These are phyloP conservation scores for Huntiella moniliformis DNA, from an alignment of 2,329 filamentous ascomycete species.

Conservation along the genomic window DNA sequence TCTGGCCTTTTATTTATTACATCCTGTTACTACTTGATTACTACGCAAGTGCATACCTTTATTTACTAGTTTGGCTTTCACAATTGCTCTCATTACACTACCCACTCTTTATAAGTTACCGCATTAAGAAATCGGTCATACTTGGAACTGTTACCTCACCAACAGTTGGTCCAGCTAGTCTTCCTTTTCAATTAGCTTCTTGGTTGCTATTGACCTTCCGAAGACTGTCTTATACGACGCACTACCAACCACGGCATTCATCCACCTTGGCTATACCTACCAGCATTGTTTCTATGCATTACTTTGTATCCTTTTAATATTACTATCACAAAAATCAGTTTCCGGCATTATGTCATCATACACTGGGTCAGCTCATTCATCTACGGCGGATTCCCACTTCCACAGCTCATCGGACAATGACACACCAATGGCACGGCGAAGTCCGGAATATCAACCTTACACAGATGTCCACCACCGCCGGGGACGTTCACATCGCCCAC, in stretches of 20 bases:
- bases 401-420: conserved; percentile 10
- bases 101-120: no score
- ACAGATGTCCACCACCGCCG: neutral
- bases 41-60: neutral
- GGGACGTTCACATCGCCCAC: neutral
- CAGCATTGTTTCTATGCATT: neutral
- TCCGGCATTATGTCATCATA: conserved; percentile 5
- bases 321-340: neutral
- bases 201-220: neutral
- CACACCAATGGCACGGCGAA: conserved; percentile 7
- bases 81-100: neutral
- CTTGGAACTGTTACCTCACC: neutral
- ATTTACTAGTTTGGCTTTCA: neutral
- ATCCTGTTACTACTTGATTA: no score
- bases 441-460: conserved; percentile 5
- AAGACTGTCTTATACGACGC: neutral
- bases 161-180: neutral
- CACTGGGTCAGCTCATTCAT: conserved; percentile 6
- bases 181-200: neutral
- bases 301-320: neutral
- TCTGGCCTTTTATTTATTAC: neutral
- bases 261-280: neutral
- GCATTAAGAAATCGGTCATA: no score
- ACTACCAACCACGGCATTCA: neutral
- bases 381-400: conserved; percentile 3